phyloP scores from a whole-genome alignment of 2,329 filamentous ascomycete species.

The Metarhizium guizhouense region DNA sequence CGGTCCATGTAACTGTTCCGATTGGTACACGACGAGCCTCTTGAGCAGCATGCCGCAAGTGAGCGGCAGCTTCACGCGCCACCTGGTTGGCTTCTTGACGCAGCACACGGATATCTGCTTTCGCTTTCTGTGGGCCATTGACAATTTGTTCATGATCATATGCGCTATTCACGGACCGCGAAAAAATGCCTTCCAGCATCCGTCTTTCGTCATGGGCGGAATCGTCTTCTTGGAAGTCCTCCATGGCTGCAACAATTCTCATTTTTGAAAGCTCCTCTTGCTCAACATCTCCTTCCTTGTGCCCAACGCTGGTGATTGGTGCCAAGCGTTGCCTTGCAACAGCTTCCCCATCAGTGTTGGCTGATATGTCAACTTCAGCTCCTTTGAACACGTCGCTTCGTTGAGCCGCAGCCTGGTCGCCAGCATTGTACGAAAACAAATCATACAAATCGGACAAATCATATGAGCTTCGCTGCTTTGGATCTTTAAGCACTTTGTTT shows the following conservation, averaged over 20 bases:
- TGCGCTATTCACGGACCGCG: slow-evolving; percentile 79
- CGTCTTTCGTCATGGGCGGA: slow-evolving; percentile 56
- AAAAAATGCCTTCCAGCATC: slow-evolving; percentile 83
- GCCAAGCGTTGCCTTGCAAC: slow-evolving; percentile 3
- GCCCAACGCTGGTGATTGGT: slow-evolving; percentile 6
- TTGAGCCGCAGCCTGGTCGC: slow-evolving; percentile 53
- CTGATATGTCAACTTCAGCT: slow-evolving; percentile 54
- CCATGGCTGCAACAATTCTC: slow-evolving; percentile 53
- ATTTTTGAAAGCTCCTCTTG: slow-evolving; percentile 41
- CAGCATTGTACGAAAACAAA: slow-evolving; percentile 62
- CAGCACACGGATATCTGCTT: slow-evolving; percentile 69
- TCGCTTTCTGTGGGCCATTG: slow-evolving; percentile 60
- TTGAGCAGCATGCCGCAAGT: slow-evolving; percentile 64
- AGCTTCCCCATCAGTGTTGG: slow-evolving; percentile 4
- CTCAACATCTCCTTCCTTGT: slow-evolving; percentile 19
- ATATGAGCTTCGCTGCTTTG: slow-evolving; percentile 86
- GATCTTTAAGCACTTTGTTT: slow-evolving; percentile 91
- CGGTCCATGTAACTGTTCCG: slow-evolving; percentile 91
- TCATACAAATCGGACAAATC: slow-evolving; percentile 86
- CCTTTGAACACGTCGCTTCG: slow-evolving; percentile 81
- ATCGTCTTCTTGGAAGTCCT: slow-evolving; percentile 50
- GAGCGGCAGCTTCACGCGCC: slow-evolving; percentile 67
- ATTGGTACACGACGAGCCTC: slow-evolving; percentile 64
- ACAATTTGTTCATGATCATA: slow-evolving; percentile 91
- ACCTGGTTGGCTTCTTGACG: slow-evolving; percentile 74